These are phyloP conservation scores for Amanita phalloides DNA, from an alignment of 768 basidiomycete genomes.

Conservation along the genomic window DNA sequence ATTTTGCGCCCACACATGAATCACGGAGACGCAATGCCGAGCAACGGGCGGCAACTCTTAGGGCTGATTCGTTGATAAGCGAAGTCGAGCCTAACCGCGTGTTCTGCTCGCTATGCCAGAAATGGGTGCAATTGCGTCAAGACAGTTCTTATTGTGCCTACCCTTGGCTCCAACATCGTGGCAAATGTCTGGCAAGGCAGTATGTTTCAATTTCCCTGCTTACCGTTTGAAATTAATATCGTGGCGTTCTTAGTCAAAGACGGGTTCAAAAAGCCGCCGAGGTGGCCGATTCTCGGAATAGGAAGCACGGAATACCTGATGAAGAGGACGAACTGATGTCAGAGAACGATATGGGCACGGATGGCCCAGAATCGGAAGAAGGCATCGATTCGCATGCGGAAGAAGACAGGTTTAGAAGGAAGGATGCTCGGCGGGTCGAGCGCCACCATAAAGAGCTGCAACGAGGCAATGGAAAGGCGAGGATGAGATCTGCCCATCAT, in stretches of 20 bases:
- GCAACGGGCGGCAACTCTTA: slow-evolving; percentile 62
- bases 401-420: slow-evolving; percentile 13
- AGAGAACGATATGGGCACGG: slow-evolving; percentile 11
- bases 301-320: slow-evolving; percentile 9
- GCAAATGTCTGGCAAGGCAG: slow-evolving; percentile 66
- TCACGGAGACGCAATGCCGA: slow-evolving; percentile 69
- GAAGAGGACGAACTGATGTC: slow-evolving; percentile 20
- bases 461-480: slow-evolving; percentile 9
- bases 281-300: slow-evolving; percentile 30
- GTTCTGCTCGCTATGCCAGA: slow-evolving; percentile 64
- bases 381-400: slow-evolving; percentile 15
- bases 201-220: slow-evolving; percentile 22
- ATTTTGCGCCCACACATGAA: slow-evolving; percentile 49
- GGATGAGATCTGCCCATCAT: slow-evolving; percentile 2
- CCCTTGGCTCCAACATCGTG: slow-evolving; percentile 72
- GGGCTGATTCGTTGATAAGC: slow-evolving; percentile 52
- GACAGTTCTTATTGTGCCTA: slow-evolving; percentile 74
- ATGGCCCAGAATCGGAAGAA: slow-evolving; percentile 17
- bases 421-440: slow-evolving; percentile 9
- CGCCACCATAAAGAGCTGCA: slow-evolving; percentile 7
- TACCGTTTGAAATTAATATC: not conserved
- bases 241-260: slow-evolving; percentile 34
- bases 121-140: slow-evolving; percentile 77
- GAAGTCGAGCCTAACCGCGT: slow-evolving; percentile 68
- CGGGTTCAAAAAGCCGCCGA: slow-evolving; percentile 46